These are phyloP conservation scores for Spatholobus suberectus DNA, from an alignment of 306 rosid genomes.

Conservation along the genomic window DNA sequence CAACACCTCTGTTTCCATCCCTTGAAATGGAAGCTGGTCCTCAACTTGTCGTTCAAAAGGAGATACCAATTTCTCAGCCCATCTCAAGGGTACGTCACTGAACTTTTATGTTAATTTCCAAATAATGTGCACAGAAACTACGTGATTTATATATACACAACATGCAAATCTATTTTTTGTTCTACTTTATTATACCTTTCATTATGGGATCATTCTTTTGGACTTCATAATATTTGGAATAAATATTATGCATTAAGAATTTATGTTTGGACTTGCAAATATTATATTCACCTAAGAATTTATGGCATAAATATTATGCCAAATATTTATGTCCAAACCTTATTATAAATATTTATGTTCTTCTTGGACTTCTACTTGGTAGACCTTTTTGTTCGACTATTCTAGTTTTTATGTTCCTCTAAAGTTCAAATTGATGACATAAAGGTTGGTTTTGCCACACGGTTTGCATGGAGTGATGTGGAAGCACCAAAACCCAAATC, in stretches of 20 bases:
- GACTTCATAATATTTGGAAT: no score
- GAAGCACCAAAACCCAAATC: slow-evolving; percentile 50
- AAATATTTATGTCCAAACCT: no score
- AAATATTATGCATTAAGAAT: no score
- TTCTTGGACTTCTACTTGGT: no score
- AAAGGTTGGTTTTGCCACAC: slow-evolving; percentile 19
- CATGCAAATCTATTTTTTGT: not conserved
- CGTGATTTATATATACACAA: not conserved
- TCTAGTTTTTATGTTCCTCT: not conserved
- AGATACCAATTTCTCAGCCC: slow-evolving; percentile 55
- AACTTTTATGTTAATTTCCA: not conserved
- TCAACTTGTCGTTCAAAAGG: slow-evolving; percentile 56
- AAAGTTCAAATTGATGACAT: not conserved
- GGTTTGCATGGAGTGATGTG: slow-evolving; percentile 57
- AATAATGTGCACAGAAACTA: not conserved
- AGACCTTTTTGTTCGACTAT: not conserved
- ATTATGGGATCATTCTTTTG: no score
- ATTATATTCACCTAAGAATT: no score
- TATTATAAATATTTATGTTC: no score
- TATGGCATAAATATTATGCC: no score
- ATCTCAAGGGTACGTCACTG: slow-evolving; percentile 57
- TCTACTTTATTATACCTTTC: no score
- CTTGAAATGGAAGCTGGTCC: slow-evolving; percentile 82
- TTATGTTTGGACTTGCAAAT: no score
- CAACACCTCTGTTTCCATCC: slow-evolving; percentile 90